Evolutionary conservation across 306 rosid species (phyloP).

Genomic region (Fragaria ananassa): DNA sequence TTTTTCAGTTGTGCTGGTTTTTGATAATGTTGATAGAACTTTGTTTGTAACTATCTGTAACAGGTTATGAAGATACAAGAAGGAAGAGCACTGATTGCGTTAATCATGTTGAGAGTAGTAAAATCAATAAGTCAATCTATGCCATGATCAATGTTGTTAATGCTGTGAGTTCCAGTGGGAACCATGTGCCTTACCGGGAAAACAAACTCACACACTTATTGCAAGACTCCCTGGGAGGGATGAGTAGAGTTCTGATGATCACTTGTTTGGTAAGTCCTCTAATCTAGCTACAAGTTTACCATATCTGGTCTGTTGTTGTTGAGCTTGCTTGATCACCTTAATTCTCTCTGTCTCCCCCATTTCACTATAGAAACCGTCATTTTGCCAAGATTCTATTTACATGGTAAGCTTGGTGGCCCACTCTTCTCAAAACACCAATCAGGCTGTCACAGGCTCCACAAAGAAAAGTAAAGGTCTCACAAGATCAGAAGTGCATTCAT

Average conservation of each 20-base stretch:
- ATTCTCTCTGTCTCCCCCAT: background rate
- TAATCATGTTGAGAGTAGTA: constrained; percentile 48
- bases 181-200: constrained; percentile 76
- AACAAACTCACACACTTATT: constrained; percentile 85
- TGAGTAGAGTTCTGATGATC: constrained; percentile 56
- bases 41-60: constrained; percentile 15
- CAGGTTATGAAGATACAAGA: constrained; percentile 81
- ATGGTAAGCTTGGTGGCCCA: constrained; percentile 70
- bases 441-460: constrained; percentile 21
- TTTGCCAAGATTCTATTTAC: constrained; percentile 79
- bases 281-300: background rate
- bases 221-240: constrained; percentile 74
- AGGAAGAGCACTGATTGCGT: constrained; percentile 46
- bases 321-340: background rate
- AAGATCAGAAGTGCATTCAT: constrained; percentile 28
- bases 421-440: constrained; percentile 44
- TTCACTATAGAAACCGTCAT: constrained; percentile 50
- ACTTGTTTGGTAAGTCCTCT: constrained; percentile 67
- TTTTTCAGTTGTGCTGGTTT: background rate
- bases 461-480: constrained; percentile 41
- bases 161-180: constrained; percentile 55
- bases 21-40: background rate
- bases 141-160: constrained; percentile 62
- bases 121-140: constrained; percentile 67
- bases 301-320: background rate